phyloP scores from a whole-genome alignment of 1,284 basidiomycete species.

The Lentinula novae-zelandiae region DNA sequence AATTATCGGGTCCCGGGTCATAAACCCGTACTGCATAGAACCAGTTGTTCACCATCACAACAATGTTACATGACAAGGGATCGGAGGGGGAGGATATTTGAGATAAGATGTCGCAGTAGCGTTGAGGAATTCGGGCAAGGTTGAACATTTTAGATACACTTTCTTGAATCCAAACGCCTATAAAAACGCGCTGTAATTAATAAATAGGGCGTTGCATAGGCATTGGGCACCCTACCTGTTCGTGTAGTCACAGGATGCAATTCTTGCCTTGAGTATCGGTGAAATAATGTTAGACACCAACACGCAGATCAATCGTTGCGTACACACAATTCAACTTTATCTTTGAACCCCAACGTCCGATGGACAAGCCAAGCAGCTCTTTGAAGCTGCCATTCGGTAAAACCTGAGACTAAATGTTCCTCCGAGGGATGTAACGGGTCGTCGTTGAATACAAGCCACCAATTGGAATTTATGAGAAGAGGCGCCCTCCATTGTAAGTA shows the following conservation, averaged over 20 bases:
- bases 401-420: conserved; percentile 27
- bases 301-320: conserved; percentile 1
- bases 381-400: conserved; percentile 82
- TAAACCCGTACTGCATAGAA: conserved; percentile 79
- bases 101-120: conserved; percentile 61
- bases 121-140: conserved; percentile 68
- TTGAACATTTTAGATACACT: conserved; percentile 70
- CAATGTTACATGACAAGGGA: conserved; percentile 56
- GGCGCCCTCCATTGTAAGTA: conserved; percentile 92
- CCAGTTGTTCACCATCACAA: conserved; percentile 79
- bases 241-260: conserved; percentile 53
- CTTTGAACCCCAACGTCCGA: conserved; percentile 79
- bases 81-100: conserved; percentile 38
- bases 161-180: conserved; percentile 65
- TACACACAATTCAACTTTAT: conserved; percentile 58
- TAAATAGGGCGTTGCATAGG: neutral
- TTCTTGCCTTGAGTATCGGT: conserved; percentile 40
- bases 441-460: conserved; percentile 90
- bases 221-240: conserved; percentile 35
- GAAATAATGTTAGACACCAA: conserved; percentile 1
- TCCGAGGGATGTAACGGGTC: conserved; percentile 48
- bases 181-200: neutral
- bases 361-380: conserved; percentile 83
- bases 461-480: conserved; percentile 90
- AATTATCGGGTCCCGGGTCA: conserved; percentile 23